Conservation (phyloP, 768 basidiomycete species). For the Termitomyces sp. region DNA sequence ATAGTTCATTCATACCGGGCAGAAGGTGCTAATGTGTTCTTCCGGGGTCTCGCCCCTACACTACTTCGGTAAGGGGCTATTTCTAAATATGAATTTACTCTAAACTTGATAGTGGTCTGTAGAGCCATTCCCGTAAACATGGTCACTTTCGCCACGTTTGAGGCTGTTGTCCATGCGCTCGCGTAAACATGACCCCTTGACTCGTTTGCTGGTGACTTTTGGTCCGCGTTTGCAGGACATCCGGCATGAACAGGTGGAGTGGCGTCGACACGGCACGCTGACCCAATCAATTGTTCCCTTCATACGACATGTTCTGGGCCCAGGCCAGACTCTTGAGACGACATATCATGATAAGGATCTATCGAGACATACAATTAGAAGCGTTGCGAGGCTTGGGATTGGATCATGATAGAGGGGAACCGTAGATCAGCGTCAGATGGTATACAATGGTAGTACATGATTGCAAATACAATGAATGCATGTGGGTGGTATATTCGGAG, state of each 20-base stretch:
- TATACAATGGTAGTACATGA: background rate
- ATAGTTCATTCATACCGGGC: conserved; percentile 54
- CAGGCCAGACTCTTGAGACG: background rate
- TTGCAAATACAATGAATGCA: background rate
- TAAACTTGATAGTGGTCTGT: background rate
- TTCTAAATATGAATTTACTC: background rate
- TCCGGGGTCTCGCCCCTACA: conserved; percentile 75
- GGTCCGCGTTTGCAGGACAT: background rate
- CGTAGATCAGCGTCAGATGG: background rate
- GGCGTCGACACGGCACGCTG: background rate
- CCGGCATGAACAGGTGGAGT: background rate
- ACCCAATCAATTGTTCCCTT: background rate
- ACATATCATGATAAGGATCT: background rate
- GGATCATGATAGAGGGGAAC: background rate
- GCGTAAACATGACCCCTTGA: conserved; percentile 3
- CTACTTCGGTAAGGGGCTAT: conserved; percentile 61
- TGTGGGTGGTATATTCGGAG: background rate
- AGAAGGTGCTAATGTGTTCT: conserved; percentile 71
- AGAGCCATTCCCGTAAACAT: conserved; percentile 88
- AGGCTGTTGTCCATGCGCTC: conserved; percentile 45
- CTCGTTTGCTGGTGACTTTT: background rate
- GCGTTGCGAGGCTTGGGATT: background rate
- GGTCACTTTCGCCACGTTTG: conserved; percentile 75
- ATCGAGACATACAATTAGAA: background rate
- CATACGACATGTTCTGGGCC: background rate